Percentiles rank a stretch among this genome's conserved stretches.
phyloP scores from a whole-genome alignment of 2,329 filamentous ascomycete species.

The Ophiocordyceps camponoti-saundersi region DNA sequence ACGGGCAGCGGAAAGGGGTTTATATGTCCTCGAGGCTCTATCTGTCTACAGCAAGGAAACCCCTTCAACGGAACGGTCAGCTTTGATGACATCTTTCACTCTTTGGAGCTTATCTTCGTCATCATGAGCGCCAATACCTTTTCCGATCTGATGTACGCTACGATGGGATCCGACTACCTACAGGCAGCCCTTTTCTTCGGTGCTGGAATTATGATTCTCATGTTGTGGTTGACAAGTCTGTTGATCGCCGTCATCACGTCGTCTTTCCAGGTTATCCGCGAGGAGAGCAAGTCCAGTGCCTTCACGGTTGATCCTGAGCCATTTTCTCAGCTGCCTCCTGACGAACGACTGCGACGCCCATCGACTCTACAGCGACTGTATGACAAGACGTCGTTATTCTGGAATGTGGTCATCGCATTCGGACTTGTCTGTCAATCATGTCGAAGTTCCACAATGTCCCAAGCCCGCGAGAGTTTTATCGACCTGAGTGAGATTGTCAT shows the following conservation, averaged over 20 bases:
- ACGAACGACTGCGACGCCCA: constrained; percentile 16
- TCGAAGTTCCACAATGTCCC: constrained; percentile 61
- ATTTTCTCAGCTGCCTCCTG: constrained; percentile 16
- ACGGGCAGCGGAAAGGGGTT: constrained; percentile 57
- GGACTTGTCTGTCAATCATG: constrained; percentile 66
- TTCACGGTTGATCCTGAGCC: constrained; percentile 61
- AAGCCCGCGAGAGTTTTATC: constrained; percentile 44
- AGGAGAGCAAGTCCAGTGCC: constrained; percentile 86
- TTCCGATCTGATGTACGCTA: constrained; percentile 85
- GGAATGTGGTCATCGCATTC: constrained; percentile 65
- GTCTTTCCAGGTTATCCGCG: constrained; percentile 93
- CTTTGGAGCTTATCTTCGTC: constrained; percentile 86
- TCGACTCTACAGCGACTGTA: constrained; percentile 53
- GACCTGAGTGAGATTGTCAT: constrained; percentile 55
- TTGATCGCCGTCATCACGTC: constrained; percentile 94
- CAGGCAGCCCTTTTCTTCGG: constrained; percentile 65
- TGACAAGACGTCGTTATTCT: constrained; percentile 56
- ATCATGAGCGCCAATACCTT: constrained; percentile 98
- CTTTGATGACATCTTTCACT: constrained; percentile 90
- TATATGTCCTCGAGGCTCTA: constrained; percentile 67
- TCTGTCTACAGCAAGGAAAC: constrained; percentile 64
- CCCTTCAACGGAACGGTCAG: constrained; percentile 76
- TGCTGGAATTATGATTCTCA: constrained; percentile 71
- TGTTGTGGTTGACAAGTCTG: constrained; percentile 91
- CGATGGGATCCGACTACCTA: constrained; percentile 81